These are phyloP conservation scores for Talaromyces verruculosus DNA, from an alignment of 2,329 filamentous ascomycete genomes.

Conservation along the genomic window DNA sequence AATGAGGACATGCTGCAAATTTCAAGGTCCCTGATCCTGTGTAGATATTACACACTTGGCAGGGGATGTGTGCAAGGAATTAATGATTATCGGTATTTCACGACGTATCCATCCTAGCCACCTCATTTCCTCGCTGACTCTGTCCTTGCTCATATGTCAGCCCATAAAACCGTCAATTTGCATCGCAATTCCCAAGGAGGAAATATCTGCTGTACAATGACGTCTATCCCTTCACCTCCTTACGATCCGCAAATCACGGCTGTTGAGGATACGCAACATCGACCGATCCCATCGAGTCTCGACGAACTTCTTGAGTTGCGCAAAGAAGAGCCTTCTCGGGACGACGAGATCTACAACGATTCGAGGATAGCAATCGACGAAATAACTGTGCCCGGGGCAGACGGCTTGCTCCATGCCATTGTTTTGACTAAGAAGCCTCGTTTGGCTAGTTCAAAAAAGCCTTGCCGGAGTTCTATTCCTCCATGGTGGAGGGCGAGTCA, in stretches of 20 bases:
- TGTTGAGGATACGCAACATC: constrained; percentile 11
- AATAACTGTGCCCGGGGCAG: neutral
- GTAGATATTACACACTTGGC: neutral
- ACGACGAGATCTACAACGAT: neutral
- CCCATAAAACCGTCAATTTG: neutral
- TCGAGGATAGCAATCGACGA: neutral
- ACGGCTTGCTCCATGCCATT: neutral
- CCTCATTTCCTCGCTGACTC: neutral
- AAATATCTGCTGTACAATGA: neutral
- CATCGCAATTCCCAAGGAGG: neutral
- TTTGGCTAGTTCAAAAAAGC: neutral
- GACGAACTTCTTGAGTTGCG: constrained; percentile 2
- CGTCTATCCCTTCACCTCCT: neutral
- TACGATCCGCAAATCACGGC: constrained; percentile 4
- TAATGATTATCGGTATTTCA: neutral
- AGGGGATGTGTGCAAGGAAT: neutral
- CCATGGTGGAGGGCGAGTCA: constrained; percentile 11
- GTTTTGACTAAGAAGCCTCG: neutral
- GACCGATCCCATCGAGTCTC: constrained; percentile 2
- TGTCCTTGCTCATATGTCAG: neutral
- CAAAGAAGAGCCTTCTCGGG: neutral
- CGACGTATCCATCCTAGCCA: neutral
- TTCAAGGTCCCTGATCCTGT: neutral
- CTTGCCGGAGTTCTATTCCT: constrained; percentile 8
- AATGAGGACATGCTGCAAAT: neutral